Percentiles rank a stretch among this genome's conserved stretches.
phyloP scores from a whole-genome alignment of 257 asterid genomes.

The Nicotiana otophora region DNA sequence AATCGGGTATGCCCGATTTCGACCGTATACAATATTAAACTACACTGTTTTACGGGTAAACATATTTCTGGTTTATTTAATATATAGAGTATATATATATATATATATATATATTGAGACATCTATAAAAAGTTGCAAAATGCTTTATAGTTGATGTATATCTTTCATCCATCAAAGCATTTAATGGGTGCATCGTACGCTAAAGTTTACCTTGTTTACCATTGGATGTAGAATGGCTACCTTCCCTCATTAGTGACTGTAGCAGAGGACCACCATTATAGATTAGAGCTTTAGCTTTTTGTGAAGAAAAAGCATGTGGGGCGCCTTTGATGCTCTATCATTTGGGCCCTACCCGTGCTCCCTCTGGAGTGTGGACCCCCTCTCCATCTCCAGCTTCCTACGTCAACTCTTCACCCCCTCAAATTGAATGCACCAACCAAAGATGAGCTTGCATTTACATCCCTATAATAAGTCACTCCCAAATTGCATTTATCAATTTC shows the following conservation, averaged over 20 bases:
- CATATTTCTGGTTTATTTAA: too few species aligned
- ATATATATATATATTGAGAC: background rate
- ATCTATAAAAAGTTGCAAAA: background rate
- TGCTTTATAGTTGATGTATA: background rate
- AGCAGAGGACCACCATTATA: background rate
- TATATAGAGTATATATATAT: too few species aligned
- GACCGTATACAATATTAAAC: too few species aligned
- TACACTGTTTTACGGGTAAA: too few species aligned
- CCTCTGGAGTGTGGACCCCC: background rate
- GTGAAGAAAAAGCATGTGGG: background rate
- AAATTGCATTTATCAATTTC: too few species aligned
- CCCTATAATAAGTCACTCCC: background rate
- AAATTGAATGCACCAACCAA: constrained; percentile 2
- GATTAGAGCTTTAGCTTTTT: background rate
- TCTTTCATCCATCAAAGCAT: background rate
- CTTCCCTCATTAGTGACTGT: background rate
- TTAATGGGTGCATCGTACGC: constrained; percentile 1
- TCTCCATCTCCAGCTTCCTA: background rate
- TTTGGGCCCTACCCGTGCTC: background rate
- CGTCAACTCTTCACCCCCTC: background rate
- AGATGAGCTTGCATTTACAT: background rate
- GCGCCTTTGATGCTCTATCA: background rate
- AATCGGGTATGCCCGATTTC: too few species aligned
- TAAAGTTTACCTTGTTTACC: background rate
- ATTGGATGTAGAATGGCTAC: constrained; percentile 5